phyloP scores from a whole-genome alignment of 2,329 filamentous ascomycete species.

The Dothistroma septosporum region DNA sequence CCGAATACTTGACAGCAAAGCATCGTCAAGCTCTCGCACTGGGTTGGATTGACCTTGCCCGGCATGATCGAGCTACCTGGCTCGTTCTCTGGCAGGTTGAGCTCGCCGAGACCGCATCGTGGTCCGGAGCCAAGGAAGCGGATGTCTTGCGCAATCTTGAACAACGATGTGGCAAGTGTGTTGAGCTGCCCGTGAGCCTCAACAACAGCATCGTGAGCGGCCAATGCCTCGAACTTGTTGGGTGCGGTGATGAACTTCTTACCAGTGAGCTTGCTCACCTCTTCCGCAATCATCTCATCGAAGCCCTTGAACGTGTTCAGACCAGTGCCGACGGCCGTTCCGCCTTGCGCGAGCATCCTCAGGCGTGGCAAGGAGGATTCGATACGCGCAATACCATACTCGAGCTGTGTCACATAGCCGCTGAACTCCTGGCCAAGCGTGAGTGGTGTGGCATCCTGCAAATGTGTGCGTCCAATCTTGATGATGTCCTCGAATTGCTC shows the following conservation, averaged over 20 bases:
- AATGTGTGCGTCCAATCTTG: constrained; percentile 96
- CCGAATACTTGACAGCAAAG: constrained; percentile 96
- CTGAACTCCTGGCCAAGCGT: constrained; percentile 97
- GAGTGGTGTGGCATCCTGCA: constrained; percentile 94
- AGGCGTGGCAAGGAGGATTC: constrained; percentile 79
- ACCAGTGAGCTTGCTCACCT: constrained; percentile 89
- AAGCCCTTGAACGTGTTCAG: constrained; percentile 98
- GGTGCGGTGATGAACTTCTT: constrained; percentile 92
- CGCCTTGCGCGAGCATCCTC: constrained; percentile 84
- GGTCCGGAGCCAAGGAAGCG: constrained; percentile 94
- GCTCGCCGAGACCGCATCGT: constrained; percentile 90
- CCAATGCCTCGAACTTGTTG: constrained; percentile 98
- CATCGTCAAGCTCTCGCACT: constrained; percentile 98
- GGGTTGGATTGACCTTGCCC: constrained; percentile 98
- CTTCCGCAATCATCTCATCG: constrained; percentile 83
- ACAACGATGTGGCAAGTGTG: constrained; percentile 83
- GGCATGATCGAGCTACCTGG: constrained; percentile 98
- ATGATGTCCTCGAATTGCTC: constrained; percentile 90
- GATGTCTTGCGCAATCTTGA: constrained; percentile 98
- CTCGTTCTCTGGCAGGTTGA: constrained; percentile 94
- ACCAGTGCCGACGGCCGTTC: constrained; percentile 93
- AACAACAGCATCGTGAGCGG: constrained; percentile 91
- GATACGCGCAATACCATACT: constrained; percentile 83
- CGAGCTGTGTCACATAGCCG: constrained; percentile 91
- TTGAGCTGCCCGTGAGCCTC: constrained; percentile 92